Percentiles rank a stretch among this genome's conserved stretches.
phyloP scores from a whole-genome alignment of 176 grass and related monocot genomes.

The Eragrostis curvula region DNA sequence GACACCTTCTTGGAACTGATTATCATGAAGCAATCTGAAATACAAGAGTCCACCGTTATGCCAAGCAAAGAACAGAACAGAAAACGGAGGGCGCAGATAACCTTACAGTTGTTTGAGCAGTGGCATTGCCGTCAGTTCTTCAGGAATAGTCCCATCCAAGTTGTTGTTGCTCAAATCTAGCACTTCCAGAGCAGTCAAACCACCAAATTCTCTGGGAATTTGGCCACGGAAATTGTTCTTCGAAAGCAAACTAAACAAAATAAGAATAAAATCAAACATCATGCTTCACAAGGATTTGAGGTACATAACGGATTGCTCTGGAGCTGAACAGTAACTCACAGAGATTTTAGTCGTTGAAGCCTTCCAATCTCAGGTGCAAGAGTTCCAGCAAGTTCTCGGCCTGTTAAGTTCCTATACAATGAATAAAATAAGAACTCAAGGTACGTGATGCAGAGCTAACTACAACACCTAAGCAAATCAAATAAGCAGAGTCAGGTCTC shows the following conservation, averaged over 20 bases:
- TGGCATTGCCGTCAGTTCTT: conserved; percentile 68
- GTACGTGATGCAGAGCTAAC: neutral
- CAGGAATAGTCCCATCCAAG: conserved; percentile 70
- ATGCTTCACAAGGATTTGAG: neutral
- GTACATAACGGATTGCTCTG: neutral
- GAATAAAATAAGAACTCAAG: conserved; percentile 44
- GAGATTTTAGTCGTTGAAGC: conserved; percentile 60
- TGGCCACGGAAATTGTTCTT: conserved; percentile 70
- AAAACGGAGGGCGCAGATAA: neutral
- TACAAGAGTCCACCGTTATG: conserved; percentile 29
- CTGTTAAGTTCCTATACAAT: conserved; percentile 79
- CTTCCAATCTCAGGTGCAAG: conserved; percentile 78
- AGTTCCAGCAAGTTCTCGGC: conserved; percentile 68
- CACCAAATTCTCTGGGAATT: conserved; percentile 84
- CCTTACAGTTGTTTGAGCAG: conserved; percentile 77
- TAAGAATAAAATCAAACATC: conserved; percentile 16
- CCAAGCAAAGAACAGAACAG: conserved; percentile 15
- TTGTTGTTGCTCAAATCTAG: conserved; percentile 87
- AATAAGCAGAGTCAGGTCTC: conserved; percentile 3
- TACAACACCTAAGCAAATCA: conserved; percentile 10
- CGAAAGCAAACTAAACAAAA: conserved; percentile 60
- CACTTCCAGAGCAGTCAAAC: conserved; percentile 70
- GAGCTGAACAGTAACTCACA: conserved; percentile 47
- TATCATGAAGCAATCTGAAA: conserved; percentile 61
- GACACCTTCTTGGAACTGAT: conserved; percentile 48